Percentiles rank a stretch among this genome's conserved stretches.
These are phyloP conservation scores for Amoebophrya sp. DNA, from an alignment of 169 alveolate species.

Conservation along the genomic window DNA sequence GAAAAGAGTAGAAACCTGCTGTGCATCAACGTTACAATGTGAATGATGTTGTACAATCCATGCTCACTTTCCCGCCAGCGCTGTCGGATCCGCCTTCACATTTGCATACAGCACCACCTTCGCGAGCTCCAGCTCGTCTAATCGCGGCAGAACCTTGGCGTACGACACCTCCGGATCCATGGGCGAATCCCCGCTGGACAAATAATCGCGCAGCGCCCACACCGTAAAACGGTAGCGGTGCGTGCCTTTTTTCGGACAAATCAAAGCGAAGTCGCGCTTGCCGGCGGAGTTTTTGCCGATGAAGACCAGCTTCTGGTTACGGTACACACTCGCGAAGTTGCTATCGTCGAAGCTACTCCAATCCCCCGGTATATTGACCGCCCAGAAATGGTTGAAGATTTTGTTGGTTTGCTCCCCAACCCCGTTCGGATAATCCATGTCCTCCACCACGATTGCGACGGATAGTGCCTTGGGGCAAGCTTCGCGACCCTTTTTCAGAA, in stretches of 20 bases:
- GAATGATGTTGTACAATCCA: too few relatives aligned
- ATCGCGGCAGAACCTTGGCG: not conserved
- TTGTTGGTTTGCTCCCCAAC: not conserved
- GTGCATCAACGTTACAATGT: too few relatives aligned
- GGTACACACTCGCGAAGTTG: not conserved
- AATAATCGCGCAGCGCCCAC: not conserved
- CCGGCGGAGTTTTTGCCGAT: not conserved
- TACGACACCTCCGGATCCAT: not conserved
- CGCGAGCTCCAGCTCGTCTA: not conserved
- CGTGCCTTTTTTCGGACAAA: not conserved
- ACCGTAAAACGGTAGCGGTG: not conserved
- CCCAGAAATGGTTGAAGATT: not conserved
- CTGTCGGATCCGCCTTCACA: not conserved
- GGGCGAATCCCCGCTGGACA: not conserved
- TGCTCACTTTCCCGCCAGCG: too few relatives aligned
- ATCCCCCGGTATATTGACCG: not conserved
- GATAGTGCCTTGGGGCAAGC: not conserved
- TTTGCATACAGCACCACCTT: not conserved
- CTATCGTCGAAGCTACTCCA: not conserved
- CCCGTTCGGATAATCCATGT: not conserved
- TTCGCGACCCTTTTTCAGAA: not conserved
- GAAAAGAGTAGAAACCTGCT: too few relatives aligned
- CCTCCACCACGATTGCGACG: not conserved
- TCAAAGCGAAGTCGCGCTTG: not conserved
- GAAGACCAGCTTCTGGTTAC: not conserved